Conservation (phyloP, 257 asterid genomes). For the Eucommia ulmoides region DNA sequence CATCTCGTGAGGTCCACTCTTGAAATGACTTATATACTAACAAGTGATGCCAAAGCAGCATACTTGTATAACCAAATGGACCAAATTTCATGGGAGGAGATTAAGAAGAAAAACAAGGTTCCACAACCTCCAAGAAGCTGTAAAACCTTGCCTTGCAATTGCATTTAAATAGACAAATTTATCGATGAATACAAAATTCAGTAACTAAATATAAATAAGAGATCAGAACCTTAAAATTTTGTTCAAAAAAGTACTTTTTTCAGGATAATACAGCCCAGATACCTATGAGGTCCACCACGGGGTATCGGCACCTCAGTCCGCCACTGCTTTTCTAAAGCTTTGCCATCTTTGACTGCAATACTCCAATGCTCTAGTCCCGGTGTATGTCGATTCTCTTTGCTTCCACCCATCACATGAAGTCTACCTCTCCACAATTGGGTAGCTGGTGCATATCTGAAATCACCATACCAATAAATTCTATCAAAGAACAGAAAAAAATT, state of each 20-base stretch:
- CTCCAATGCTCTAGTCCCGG: constrained; percentile 87
- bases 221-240: no score
- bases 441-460: constrained; percentile 89
- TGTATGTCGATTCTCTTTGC: constrained; percentile 76
- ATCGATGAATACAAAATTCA: no score
- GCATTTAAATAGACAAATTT: no score
- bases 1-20: no score
- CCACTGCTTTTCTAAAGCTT: constrained; percentile 81
- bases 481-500: no score
- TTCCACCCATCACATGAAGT: constrained; percentile 96
- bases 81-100: not conserved
- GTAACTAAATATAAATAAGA: no score
- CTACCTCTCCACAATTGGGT: constrained; percentile 92
- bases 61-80: no score
- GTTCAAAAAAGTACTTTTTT: not conserved
- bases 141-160: no score
- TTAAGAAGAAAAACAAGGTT: not conserved
- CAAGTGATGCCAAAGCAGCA: no score
- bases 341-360: constrained; percentile 73
- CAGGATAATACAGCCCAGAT: not conserved
- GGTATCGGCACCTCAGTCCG: constrained; percentile 70
- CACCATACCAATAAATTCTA: no score
- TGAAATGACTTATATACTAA: no score
- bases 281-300: constrained; percentile 97
- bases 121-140: no score